Evolutionary conservation across 108 stramenopile species (phyloP).

Genomic region (Licmophora abbreviata): DNA sequence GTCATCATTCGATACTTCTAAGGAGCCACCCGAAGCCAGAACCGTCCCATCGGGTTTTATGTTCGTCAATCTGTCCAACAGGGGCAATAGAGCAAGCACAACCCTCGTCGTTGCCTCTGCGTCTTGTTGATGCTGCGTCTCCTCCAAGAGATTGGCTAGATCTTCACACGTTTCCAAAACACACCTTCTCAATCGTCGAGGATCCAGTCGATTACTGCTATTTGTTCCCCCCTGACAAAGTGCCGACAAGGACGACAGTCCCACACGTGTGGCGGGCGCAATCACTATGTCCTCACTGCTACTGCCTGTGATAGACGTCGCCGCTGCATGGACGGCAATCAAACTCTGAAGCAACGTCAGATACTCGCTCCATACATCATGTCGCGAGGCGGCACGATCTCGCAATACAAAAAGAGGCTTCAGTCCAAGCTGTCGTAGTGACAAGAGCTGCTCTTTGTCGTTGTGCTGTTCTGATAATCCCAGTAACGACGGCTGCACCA

Average conservation of each 20-base stretch:
- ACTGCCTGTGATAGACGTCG: background rate
- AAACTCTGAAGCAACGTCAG: constrained; percentile 23
- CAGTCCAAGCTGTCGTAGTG: constrained; percentile 13
- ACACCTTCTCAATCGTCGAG: background rate
- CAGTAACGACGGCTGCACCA: constrained; percentile 8
- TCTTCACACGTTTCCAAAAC: constrained; percentile 6
- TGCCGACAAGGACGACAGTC: constrained; percentile 24
- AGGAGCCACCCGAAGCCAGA: background rate
- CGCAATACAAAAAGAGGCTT: constrained; percentile 30
- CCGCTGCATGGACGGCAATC: constrained; percentile 25
- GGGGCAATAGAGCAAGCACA: constrained; percentile 7
- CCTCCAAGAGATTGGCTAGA: constrained; percentile 5
- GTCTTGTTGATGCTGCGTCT: background rate
- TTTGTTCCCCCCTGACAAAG: constrained; percentile 13
- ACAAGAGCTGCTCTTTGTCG: constrained; percentile 9
- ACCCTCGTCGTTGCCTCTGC: constrained; percentile 1
- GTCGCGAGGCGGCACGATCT: constrained; percentile 18
- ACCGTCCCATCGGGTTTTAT: background rate
- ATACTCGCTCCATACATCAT: constrained; percentile 7
- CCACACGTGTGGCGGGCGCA: constrained; percentile 28
- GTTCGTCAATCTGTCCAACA: constrained; percentile 6
- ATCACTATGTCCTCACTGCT: constrained; percentile 3
- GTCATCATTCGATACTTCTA: constrained; percentile 1
- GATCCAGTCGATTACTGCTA: background rate
- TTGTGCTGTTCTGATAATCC: too few species aligned